Conservation (phyloP, 2,329 filamentous ascomycete species). For the Phyllosticta citrichinensis region DNA sequence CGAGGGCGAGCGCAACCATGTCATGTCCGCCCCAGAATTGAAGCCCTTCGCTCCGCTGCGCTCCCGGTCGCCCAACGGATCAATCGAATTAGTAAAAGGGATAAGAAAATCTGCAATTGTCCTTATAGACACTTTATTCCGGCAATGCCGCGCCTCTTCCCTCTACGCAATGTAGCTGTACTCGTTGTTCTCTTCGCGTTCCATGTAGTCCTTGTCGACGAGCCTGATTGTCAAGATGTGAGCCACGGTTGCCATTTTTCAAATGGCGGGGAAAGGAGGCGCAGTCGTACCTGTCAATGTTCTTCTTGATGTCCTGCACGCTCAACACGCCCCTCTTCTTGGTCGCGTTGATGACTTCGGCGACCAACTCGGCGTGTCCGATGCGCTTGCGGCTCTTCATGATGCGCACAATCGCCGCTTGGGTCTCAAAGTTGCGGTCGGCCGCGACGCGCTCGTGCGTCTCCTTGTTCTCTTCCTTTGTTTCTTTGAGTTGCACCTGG, state of each 20-base stretch:
- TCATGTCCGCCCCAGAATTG: too few species aligned
- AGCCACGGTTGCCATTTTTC: neutral
- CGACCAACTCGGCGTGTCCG: conserved; percentile 74
- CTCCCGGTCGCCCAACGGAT: too few species aligned
- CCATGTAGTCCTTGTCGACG: conserved; percentile 12
- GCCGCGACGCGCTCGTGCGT: conserved; percentile 84
- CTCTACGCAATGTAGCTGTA: conserved; percentile 29
- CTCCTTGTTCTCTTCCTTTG: conserved; percentile 85
- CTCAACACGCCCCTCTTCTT: conserved; percentile 79
- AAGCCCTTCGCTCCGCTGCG: too few species aligned
- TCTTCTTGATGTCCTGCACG: conserved; percentile 82
- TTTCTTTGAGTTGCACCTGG: conserved; percentile 95
- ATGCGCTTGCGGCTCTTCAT: conserved; percentile 92
- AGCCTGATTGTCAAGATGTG: conserved; percentile 23
- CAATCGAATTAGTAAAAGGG: too few species aligned
- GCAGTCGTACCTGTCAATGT: conserved; percentile 73
- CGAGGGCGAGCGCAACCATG: too few species aligned
- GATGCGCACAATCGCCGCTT: conserved; percentile 91
- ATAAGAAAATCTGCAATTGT: too few species aligned
- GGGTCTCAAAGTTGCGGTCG: conserved; percentile 90
- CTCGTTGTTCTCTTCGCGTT: conserved; percentile 14
- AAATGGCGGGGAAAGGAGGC: neutral
- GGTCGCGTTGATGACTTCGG: conserved; percentile 86
- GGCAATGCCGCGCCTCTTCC: neutral
- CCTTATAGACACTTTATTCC: too few species aligned